Percentiles rank a stretch among this genome's conserved stretches.
Conservation (phyloP, 2,329 filamentous ascomycete species). For the Colletotrichum cereale region DNA sequence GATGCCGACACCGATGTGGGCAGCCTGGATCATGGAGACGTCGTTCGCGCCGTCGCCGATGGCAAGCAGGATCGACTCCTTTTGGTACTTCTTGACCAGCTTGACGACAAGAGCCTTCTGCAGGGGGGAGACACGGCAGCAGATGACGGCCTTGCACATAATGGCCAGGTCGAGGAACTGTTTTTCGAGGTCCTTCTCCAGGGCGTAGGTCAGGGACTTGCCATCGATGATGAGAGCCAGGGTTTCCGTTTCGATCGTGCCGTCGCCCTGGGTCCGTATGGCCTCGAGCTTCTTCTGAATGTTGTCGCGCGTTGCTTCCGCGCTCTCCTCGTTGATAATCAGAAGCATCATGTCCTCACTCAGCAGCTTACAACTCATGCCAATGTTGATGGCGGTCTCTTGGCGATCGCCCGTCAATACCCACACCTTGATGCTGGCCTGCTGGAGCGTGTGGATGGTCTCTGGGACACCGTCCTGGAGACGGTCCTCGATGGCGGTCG, state of each 20-base stretch:
- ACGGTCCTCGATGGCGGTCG: constrained; percentile 96
- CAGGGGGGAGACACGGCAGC: constrained; percentile 94
- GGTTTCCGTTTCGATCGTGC: constrained; percentile 83
- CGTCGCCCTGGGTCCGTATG: constrained; percentile 84
- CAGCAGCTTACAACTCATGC: constrained; percentile 98
- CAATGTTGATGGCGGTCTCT: constrained; percentile 99
- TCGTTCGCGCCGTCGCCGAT: constrained; percentile 99
- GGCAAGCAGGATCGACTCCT: constrained; percentile 90
- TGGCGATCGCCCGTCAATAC: constrained; percentile 97
- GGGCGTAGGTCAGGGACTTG: constrained; percentile 91
- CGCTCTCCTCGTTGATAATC: constrained; percentile 92
- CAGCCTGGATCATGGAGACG: constrained; percentile 99
- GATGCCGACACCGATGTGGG: constrained; percentile 97
- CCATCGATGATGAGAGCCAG: constrained; percentile 95
- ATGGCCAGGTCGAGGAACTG: constrained; percentile 92
- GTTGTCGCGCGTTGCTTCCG: constrained; percentile 85
- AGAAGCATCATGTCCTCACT: constrained; percentile 99
- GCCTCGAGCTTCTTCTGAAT: constrained; percentile 94
- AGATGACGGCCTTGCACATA: constrained; percentile 99
- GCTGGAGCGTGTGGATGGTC: constrained; percentile 96
- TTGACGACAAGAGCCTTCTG: constrained; percentile 99
- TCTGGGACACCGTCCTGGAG: constrained; percentile 98
- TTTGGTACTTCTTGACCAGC: constrained; percentile 91
- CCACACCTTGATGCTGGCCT: constrained; percentile 98
- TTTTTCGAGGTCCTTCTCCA: constrained; percentile 95